Conservation (phyloP, 2,329 filamentous ascomycete species). For the Didymella sp. region DNA sequence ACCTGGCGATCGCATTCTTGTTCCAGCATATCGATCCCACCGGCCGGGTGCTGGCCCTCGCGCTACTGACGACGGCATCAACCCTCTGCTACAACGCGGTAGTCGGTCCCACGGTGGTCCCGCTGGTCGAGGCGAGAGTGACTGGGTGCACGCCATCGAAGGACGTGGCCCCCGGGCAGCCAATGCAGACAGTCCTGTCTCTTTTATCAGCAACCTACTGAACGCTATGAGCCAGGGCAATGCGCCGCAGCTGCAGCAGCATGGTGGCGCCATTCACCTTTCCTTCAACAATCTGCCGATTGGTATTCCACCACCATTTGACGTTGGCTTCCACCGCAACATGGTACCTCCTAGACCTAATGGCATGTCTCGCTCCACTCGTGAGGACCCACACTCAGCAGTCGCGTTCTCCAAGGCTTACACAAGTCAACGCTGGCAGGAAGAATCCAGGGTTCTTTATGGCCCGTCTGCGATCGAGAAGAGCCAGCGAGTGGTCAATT, state of each 20-base stretch:
- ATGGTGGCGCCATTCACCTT: constrained; percentile 59
- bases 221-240: constrained; percentile 59
- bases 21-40: constrained; percentile 59
- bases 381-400: constrained; percentile 71
- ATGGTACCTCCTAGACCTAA: constrained; percentile 42
- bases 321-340: constrained; percentile 41
- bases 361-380: constrained; percentile 49
- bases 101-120: constrained; percentile 43
- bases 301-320: constrained; percentile 44
- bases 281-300: constrained; percentile 56
- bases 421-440: constrained; percentile 82
- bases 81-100: constrained; percentile 80
- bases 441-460: constrained; percentile 89
- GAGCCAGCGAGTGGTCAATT: constrained; percentile 69
- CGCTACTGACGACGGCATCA: constrained; percentile 78
- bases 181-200: constrained; percentile 59
- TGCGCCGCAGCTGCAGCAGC: constrained; percentile 40
- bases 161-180: constrained; percentile 54
- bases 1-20: constrained; percentile 53
- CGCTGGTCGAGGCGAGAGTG: constrained; percentile 54
- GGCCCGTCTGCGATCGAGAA: constrained; percentile 72
- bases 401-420: constrained; percentile 75
- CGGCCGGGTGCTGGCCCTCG: constrained; percentile 62
- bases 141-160: constrained; percentile 62
- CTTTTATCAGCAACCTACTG: constrained; percentile 65